These are phyloP conservation scores for Cryomyces minteri DNA, from an alignment of 495 filamentous ascomycete genomes.

Conservation along the genomic window DNA sequence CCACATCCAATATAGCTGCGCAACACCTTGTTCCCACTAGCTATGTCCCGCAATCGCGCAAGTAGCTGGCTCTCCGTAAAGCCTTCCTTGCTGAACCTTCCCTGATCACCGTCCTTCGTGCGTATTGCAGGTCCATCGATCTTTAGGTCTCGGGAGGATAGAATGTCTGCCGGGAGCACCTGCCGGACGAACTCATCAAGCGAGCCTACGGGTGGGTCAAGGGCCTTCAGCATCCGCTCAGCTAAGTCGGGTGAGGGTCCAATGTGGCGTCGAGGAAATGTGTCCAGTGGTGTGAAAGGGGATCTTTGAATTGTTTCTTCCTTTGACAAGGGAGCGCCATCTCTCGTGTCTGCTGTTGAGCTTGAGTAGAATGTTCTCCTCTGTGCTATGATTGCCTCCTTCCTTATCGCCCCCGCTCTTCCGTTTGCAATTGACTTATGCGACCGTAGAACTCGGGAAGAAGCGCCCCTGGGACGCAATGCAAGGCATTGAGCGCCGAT, in stretches of 20 bases:
- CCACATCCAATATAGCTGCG: conserved; percentile 70
- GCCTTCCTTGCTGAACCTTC: conserved; percentile 23
- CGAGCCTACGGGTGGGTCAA: conserved; percentile 54
- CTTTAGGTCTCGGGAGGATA: conserved; percentile 44
- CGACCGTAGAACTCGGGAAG: too few relatives aligned
- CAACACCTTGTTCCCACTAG: conserved; percentile 39
- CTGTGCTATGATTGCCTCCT: too few relatives aligned
- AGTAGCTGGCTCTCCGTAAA: conserved; percentile 53
- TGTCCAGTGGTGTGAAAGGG: conserved; percentile 28
- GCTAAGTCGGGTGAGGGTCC: conserved; percentile 61
- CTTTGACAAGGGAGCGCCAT: conserved; percentile 1
- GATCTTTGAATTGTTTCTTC: neutral
- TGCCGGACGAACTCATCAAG: conserved; percentile 81
- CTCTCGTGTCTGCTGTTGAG: conserved; percentile 4
- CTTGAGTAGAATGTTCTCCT: conserved; percentile 9
- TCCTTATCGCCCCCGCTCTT: too few relatives aligned
- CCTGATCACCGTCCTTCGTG: neutral
- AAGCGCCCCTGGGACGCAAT: too few relatives aligned
- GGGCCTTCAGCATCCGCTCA: conserved; percentile 59
- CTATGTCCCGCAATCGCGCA: conserved; percentile 41
- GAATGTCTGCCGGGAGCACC: conserved; percentile 68
- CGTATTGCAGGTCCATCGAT: conserved; percentile 21
- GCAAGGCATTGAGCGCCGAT: too few relatives aligned
- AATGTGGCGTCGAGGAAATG: conserved; percentile 81
- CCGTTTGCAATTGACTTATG: too few relatives aligned